Conservation (phyloP, 2,329 filamentous ascomycete genomes). For the Exophiala sp. region DNA sequence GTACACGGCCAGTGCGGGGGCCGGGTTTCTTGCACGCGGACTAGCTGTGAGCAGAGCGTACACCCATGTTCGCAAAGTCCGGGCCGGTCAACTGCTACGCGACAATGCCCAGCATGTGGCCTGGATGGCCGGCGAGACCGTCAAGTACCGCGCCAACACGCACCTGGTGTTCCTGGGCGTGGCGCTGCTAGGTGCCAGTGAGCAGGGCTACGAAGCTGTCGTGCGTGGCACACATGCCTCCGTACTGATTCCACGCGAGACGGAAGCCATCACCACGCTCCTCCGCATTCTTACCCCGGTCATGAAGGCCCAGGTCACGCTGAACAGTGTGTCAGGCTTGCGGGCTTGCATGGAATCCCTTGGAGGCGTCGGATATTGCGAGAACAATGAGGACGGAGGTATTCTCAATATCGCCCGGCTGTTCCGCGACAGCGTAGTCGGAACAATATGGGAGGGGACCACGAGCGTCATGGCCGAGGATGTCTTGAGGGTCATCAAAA, state of each 20-base stretch:
- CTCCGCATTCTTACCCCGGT: conserved; percentile 34
- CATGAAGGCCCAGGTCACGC: conserved; percentile 30
- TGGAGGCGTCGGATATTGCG: conserved; percentile 33
- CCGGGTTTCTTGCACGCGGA: conserved; percentile 37
- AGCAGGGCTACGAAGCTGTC: conserved; percentile 29
- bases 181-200: conserved; percentile 34
- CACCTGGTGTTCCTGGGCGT: conserved; percentile 29
- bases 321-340: conserved; percentile 22
- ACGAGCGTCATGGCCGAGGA: conserved; percentile 51
- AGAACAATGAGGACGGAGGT: conserved; percentile 43
- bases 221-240: conserved; percentile 13
- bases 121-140: conserved; percentile 31
- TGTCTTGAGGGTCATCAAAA: conserved; percentile 18
- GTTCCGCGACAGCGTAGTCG: conserved; percentile 58
- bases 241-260: conserved; percentile 27
- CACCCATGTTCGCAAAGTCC: conserved; percentile 36
- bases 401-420: conserved; percentile 61
- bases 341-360: conserved; percentile 32
- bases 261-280: conserved; percentile 26
- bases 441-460: conserved; percentile 65
- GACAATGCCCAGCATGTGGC: conserved; percentile 38
- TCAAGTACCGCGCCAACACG: conserved; percentile 24
- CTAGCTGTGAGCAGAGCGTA: conserved; percentile 40
- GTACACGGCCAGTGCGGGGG: conserved; percentile 38
- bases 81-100: conserved; percentile 34